Evolutionary conservation across 495 filamentous ascomycete genomes (phyloP), one percentile per base, ranked within the genome.

Genomic region (Neurospora terricola): DNA sequence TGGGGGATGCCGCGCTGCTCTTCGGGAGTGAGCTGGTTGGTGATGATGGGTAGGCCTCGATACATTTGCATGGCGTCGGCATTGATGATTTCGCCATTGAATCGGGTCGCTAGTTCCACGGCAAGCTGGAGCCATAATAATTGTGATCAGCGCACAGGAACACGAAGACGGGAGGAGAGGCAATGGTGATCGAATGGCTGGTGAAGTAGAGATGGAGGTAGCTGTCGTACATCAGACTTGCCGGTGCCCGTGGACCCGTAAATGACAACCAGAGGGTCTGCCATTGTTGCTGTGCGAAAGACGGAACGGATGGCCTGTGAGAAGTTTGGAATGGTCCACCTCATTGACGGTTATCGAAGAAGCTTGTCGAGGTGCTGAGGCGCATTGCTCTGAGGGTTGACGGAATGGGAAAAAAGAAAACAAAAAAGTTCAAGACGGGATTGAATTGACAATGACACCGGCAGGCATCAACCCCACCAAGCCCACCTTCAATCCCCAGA

Each of bases 31-130:
- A 97, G 90, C 78, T 98, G 95, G 81, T 99, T 99, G 21, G 96
- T 99, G 72, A 98, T 94, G 75, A 98, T 92, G 1, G 96, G 94
- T 23, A 99, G 85, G 10, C 94, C 96, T 40, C 89, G 85, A 77
- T 99, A 99, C 87, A 99, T 91, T 80, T 98, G 96, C 93, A 99
- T 96, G n/a, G 96, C 96, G 83, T 99, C 96, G 70, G 92, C 94
- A 79, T 99, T 99, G 85, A 99, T 93, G 71, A 99, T 88, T 82
- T 99, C 96, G 75, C 96, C 96, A 81, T 97, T 92, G 82, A 92
- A 94, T 40, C 86, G 87, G 42, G 86, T 85, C 5, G 96, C 96
- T 38, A 99, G 80, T 68, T 97, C 92, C 10, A 99, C 92, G 70
- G 96, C 96, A 75, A 99, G 92, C 95, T 98, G 75, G 62, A 71